phyloP scores from a whole-genome alignment of 345 rosid species.

The Hibiscus mutabilis region DNA sequence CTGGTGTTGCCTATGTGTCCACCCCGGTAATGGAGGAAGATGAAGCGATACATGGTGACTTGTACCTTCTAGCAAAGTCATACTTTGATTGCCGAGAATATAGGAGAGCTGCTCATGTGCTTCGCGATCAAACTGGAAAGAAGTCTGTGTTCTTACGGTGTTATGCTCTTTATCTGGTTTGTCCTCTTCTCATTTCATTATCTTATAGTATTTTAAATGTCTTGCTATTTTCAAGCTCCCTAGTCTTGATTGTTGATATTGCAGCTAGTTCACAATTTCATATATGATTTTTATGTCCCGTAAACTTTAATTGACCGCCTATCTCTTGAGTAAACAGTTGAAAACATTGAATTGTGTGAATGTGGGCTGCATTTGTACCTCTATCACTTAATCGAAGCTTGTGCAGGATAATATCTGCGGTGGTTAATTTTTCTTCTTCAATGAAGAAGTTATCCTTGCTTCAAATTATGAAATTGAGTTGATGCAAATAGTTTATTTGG shows the following conservation, averaged over 20 bases:
- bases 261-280: neutral
- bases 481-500: neutral
- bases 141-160: constrained; percentile 78
- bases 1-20: constrained; percentile 65
- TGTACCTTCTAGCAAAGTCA: constrained; percentile 83
- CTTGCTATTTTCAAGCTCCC: neutral
- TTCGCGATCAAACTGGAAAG: constrained; percentile 70
- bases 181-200: constrained; percentile 14
- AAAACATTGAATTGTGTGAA: neutral
- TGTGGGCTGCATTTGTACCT: neutral
- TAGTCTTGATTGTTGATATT: neutral
- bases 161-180: constrained; percentile 90
- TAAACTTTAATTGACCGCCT: neutral
- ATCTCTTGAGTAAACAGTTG: neutral
- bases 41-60: constrained; percentile 65
- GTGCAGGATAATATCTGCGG: neutral
- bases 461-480: neutral
- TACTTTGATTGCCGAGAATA: constrained; percentile 87
- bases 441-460: neutral
- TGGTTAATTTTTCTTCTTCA: neutral
- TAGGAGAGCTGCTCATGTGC: constrained; percentile 75
- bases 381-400: neutral
- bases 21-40: constrained; percentile 85
- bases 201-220: neutral
- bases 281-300: neutral